Evolutionary conservation across 768 basidiomycete species (phyloP), one percentile per base, ranked within the genome.

Genomic region (Lactifluus pinguis): DNA sequence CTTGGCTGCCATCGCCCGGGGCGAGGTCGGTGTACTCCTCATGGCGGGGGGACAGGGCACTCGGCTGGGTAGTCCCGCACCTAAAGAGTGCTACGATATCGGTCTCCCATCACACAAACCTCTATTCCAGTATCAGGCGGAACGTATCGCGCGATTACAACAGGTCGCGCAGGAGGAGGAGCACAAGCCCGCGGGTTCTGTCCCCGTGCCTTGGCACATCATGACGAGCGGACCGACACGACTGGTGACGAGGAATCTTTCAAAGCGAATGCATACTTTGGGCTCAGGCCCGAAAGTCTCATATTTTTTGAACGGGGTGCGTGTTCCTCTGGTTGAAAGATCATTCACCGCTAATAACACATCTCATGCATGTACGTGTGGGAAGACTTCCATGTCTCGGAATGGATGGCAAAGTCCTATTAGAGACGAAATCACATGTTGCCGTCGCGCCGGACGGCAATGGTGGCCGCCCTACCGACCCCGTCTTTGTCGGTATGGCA

Each of bases 1-100:
- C 38, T 76, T 98, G 42, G 75, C 83, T 44, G 94, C 95, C 50
- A 84, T 98, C 69, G 80, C 86, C 17, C 74, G 80, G 39, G 87
- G 92, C 62, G 77, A 92, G 67, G 94, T 98, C 42, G 97, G 86
- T n/a, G 95, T 98, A 10, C 79, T 99, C 49, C 81, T 99, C 67
- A 92, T 99, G 89, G 97, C 97, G 8, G 97, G 97, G 44, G 97
- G 97, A 1, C 97, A 99, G 75, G 97, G 97, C 14, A 97, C 95
- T 19, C 81, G 97, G 57, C 76, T 99, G 47, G 97, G 97, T 34
- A 93, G 90, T 69, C 82, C 80, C 34, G 89, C 89, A 6, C 97
- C 97, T 21, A 99, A 99, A 71, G 97, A 97, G 5, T 97, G 95
- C 77, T 98, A 98, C 74, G 94, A 98, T 72, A 98, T 99, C 66